A percentile compares a stretch with the other conserved stretches of the same genome.
Evolutionary conservation across 2,329 filamentous ascomycete species (phyloP).

Genomic region (Sporothrix globosa): DNA sequence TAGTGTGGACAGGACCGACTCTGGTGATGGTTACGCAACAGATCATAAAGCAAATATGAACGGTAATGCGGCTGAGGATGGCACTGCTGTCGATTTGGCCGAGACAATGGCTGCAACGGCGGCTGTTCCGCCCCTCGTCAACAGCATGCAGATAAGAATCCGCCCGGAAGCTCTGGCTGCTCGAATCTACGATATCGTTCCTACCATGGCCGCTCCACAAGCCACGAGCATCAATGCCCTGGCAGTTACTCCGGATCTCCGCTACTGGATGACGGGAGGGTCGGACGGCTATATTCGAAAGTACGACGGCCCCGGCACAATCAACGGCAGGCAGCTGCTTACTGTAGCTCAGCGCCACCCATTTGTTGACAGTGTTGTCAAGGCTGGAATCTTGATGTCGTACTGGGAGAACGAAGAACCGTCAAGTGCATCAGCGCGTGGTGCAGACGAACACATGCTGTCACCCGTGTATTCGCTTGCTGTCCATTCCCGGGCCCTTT

Average conservation of each 20-base stretch:
- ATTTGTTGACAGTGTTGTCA: constrained; percentile 95
- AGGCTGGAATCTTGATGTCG: constrained; percentile 89
- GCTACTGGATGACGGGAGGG: constrained; percentile 93
- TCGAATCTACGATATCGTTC: constrained; percentile 87
- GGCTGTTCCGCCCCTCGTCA: constrained; percentile 42
- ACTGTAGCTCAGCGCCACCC: constrained; percentile 96
- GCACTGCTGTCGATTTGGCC: constrained; percentile 32
- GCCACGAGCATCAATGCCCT: constrained; percentile 94
- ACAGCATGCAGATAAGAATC: constrained; percentile 60
- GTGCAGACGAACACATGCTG: constrained; percentile 64
- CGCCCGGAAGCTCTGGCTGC: constrained; percentile 79
- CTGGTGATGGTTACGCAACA: background rate
- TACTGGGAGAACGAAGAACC: constrained; percentile 99
- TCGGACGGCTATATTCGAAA: constrained; percentile 95
- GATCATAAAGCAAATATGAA: constrained; percentile 33
- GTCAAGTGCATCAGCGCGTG: constrained; percentile 45
- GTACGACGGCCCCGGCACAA: constrained; percentile 92
- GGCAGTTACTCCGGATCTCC: constrained; percentile 87
- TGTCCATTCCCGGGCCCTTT: constrained; percentile 84
- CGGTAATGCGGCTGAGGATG: constrained; percentile 30
- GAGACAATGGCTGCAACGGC: constrained; percentile 39
- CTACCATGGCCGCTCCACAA: constrained; percentile 94
- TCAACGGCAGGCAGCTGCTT: constrained; percentile 89
- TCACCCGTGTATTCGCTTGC: constrained; percentile 95
- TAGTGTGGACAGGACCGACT: background rate